Evolutionary conservation across 352 stramenopile species (phyloP), one percentile per base, ranked within the genome.

Genomic region (Pythium sp.): DNA sequence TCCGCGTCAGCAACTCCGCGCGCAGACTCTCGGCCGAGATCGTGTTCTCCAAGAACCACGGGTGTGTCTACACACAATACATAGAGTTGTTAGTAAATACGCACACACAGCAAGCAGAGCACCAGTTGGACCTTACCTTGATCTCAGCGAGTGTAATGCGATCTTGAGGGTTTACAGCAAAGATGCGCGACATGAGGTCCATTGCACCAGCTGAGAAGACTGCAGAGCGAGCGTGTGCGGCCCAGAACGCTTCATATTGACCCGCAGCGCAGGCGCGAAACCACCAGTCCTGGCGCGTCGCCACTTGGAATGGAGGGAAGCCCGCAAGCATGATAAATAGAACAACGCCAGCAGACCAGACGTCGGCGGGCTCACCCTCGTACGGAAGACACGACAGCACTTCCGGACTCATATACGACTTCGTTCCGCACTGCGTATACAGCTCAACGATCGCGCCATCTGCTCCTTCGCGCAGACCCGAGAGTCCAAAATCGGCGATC

Each of bases 401-500:
- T 68, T 98, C 94, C 2, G 94, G 94, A 54, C 90, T 96, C 91
- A 98, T 97, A 77, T 98, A 98, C 71, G 86, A 94, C 56, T 79
- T 78, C 22, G 92, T 98, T 43, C 93, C 94, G 69, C 92, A 98
- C 70, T 97, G 79, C 58, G 94, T 97, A 66, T 88, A 90, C 1
- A 91, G 75, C 62, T 92, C 86, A n/a, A 71, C 73, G 56, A 87
- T 75, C 54, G 75, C 78, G 70, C 75, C 87, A 54, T 88, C 83
- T 0, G 83, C 66, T 55, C 81, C 81, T 72, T 92, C 82, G 38
- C 78, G 76, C 56, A 96, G 87, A 22, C 96, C 97, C 5, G 95
- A 97, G n/a, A 99, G 79, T 2, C 96, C 96, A 80, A 99, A 99
- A 64, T 99, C 96, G 5, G 92, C 95, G 28, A 99, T 90, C 70